Base-by-base conservation (phyloP, 805 yeast species). In the Spathaspora passalidarum region DNA sequence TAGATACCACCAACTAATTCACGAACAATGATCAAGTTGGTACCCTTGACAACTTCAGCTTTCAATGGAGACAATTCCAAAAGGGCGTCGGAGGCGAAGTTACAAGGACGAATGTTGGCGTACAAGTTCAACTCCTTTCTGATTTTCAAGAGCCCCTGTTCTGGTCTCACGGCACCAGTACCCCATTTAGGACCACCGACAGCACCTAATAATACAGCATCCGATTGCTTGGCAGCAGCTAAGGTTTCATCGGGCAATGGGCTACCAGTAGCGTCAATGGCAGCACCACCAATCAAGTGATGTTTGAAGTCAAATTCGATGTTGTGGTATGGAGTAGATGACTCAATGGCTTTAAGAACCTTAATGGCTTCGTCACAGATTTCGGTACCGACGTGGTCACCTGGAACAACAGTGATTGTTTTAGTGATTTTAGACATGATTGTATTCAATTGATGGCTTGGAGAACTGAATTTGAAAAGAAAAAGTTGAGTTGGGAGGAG, bases 121-220 rank as follows among this genome's bases (percentile, higher is more conserved):
- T 94, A 94, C 55, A 94, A 75, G 65, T 86, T 87, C 63, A 94
- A 80, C 66, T 90, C 98, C 68, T 94, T 94, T 70, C 99, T 82
- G 66, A 94, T 92, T 73, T 91, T 80, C 54, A 94, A 78, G 55
- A 94, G 78, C 49, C 99, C 99, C 71, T 89, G 98, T 68, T 94
- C 99, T 43, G 99, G 99, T 73, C 99, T 84, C 40, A 92, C 98
- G 10, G 78, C 62, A 42, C 97, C 97, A 21, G 97, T 88, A 32
- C 98, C 98, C 99, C 99, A 94, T 72, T 94, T 94, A 50, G 99
- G 99, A 26, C 99, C 99, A 52, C 99, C 99, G 26, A 94, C 99
- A 7, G 99, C 97, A 55, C 99, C 99, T 47, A 94, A 76, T 54
- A 94, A 73, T n/a, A 94, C 96, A 20, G 98, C 99, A 63, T 92